phyloP scores from a whole-genome alignment of 2,329 filamentous ascomycete species.

The Colletotrichum nymphaeae region DNA sequence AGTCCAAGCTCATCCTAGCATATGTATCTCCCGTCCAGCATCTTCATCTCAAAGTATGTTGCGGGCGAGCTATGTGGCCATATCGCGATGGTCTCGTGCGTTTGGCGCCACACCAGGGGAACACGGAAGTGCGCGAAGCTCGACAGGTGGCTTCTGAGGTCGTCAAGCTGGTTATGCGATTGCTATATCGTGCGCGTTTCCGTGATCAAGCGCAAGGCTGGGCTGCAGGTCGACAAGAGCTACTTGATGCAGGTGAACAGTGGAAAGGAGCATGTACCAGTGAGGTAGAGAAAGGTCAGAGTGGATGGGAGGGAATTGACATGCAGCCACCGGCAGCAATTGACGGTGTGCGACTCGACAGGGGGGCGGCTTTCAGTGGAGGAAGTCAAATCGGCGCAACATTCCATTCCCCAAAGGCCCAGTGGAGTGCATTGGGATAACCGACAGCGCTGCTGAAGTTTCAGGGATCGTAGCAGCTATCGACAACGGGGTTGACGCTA shows the following conservation, averaged over 20 bases:
- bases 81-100: conserved; percentile 25
- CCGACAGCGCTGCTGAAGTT: conserved; percentile 23
- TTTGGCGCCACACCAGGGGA: neutral
- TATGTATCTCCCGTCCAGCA: conserved; percentile 43
- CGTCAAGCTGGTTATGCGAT: neutral
- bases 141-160: neutral
- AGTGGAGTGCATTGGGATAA: neutral
- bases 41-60: conserved; percentile 27
- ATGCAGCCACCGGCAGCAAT: conserved; percentile 32
- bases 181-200: conserved; percentile 1
- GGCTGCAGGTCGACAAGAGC: conserved; percentile 20
- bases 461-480: conserved; percentile 34
- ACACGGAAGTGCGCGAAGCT: conserved; percentile 18
- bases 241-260: conserved; percentile 12
- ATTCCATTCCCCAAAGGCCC: neutral
- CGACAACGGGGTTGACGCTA: conserved; percentile 17
- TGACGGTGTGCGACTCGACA: conserved; percentile 34
- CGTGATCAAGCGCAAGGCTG: neutral
- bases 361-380: conserved; percentile 18
- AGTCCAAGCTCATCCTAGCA: conserved; percentile 86
- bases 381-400: neutral
- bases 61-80: conserved; percentile 29
- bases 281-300: neutral
- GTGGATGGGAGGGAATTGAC: conserved; percentile 22
- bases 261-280: conserved; percentile 4